These are phyloP conservation scores for Kwoniella dejecticola DNA, from an alignment of 768 basidiomycete genomes.

Conservation along the genomic window DNA sequence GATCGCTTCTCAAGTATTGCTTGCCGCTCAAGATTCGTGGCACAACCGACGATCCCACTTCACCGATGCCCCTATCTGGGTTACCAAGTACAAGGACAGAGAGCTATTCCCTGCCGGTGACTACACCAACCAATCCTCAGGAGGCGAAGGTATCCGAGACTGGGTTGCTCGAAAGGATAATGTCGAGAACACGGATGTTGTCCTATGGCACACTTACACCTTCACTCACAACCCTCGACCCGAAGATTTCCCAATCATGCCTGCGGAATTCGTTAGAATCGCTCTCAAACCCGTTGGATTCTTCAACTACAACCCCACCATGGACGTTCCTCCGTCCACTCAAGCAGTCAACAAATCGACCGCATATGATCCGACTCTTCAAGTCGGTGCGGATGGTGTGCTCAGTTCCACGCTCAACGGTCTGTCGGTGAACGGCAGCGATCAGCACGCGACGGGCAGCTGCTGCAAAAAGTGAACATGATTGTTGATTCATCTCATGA, in stretches of 20 bases:
- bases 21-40: conserved; percentile 32
- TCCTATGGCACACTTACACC: conserved; percentile 49
- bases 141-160: conserved; percentile 31
- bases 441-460: conserved; percentile 20
- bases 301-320: conserved; percentile 37
- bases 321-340: conserved; percentile 38
- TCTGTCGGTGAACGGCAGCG: too few relatives aligned
- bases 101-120: conserved; percentile 44
- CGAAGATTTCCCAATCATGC: conserved; percentile 48
- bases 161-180: conserved; percentile 13
- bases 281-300: conserved; percentile 46
- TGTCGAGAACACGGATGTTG: conserved; percentile 29
- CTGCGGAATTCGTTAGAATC: conserved; percentile 26
- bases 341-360: too few relatives aligned
- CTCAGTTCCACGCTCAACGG: too few relatives aligned
- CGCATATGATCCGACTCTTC: too few relatives aligned
- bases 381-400: too few relatives aligned
- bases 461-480: conserved; percentile 4
- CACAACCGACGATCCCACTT: conserved; percentile 33
- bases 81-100: conserved; percentile 39
- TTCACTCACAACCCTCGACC: conserved; percentile 47
- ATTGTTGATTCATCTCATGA: too few relatives aligned
- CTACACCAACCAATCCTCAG: conserved; percentile 46
- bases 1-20: conserved; percentile 36
- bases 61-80: conserved; percentile 36